Evolutionary conservation across 139 green algal genomes (phyloP), one percentile per base, ranked within the genome.

Genomic region (Micromonas commoda): DNA sequence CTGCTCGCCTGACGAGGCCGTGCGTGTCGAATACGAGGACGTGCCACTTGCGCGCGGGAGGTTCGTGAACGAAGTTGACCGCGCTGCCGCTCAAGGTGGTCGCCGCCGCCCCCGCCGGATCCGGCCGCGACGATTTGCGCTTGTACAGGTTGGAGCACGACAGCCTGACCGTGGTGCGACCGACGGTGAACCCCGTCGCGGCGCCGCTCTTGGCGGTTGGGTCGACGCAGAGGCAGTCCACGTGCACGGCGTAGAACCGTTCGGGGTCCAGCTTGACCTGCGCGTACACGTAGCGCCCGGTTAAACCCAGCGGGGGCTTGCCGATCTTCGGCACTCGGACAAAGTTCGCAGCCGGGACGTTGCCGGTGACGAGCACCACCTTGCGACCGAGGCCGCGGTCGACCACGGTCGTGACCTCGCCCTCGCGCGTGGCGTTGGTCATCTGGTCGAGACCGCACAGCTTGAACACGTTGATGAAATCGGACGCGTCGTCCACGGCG

Each of bases 391-490:
- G 87, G n/a, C n/a, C n/a, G n/a, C 31, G 31, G 21, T 91, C 89
- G 84, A 93, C 85, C 29, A 81, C 63, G 2, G 76, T 64, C 16
- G 69, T 83, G 26, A 91, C 87, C 53, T 92, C 87, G 2, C 90
- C 90, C 20, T 83, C 79, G 3, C 80, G 78, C 33, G 82, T 73
- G 19, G 84, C 69, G 81, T 92, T 77, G 52, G 77, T 83, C 64
- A 82, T 73, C 1, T 73, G 76, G 6, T 94, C 86, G 33, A 88
- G 83, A 5, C 85, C 82, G 76, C 85, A 90, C 3, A 88, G 81
- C 78, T 89, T 90, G 77, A 94, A 92, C 0, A 92, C 77, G 73
- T 92, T 90, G 0, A 90, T 84, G 37, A 82, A 91, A 0, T n/a
- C n/a, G n/a, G n/a, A n/a, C n/a, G n/a, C n/a, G n/a, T n/a, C n/a